phyloP scores from a whole-genome alignment of 176 grass and related monocot genomes.

The Musa troglodytarum region DNA sequence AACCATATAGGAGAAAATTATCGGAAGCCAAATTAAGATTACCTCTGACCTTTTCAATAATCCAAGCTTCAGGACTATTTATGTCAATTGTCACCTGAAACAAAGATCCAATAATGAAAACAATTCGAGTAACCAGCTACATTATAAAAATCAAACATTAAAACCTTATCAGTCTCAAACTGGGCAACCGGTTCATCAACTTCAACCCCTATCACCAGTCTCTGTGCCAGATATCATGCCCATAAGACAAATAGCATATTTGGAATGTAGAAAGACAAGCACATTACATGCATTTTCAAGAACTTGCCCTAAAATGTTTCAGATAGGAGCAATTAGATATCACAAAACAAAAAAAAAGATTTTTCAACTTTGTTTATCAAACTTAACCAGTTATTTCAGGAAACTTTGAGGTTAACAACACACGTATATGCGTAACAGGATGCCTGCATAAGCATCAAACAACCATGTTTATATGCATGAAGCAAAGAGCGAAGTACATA shows the following conservation, averaged over 20 bases:
- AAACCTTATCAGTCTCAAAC: conserved; percentile 95
- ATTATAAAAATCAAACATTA: neutral
- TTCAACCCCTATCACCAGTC: conserved; percentile 74
- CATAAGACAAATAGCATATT: too few species aligned
- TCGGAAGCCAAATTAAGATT: neutral
- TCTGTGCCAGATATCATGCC: conserved; percentile 28
- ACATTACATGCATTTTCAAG: too few species aligned
- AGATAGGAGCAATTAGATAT: too few species aligned
- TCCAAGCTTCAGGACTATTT: conserved; percentile 65
- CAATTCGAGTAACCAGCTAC: too few species aligned
- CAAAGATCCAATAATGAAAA: neutral
- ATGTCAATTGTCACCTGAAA: conserved; percentile 88
- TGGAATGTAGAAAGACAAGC: too few species aligned
- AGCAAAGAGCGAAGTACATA: conserved; percentile 14
- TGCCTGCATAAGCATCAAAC: neutral
- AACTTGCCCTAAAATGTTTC: too few species aligned
- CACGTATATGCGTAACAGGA: neutral
- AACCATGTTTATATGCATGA: neutral
- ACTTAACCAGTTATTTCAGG: too few species aligned
- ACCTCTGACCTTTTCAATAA: conserved; percentile 65
- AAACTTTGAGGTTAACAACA: too few species aligned
- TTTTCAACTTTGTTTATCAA: too few species aligned
- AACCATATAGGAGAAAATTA: conserved; percentile 11
- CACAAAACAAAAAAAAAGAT: too few species aligned
- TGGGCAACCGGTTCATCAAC: conserved; percentile 85